phyloP scores from a whole-genome alignment of 2,329 filamentous ascomycete genomes.

The Phialemoniopsis sp. region DNA sequence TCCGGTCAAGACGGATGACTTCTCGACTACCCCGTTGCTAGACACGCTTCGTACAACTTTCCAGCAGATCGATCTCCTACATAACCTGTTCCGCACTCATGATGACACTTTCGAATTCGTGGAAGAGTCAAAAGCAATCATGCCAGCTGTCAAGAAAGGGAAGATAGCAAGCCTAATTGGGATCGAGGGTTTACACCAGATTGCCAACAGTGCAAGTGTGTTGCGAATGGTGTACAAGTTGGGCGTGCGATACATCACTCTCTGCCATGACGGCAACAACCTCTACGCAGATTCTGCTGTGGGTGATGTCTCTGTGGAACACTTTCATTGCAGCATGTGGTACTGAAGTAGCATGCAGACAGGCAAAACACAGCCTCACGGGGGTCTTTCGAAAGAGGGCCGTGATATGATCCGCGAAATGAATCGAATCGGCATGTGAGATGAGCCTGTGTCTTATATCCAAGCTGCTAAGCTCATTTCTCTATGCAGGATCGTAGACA shows the following conservation, averaged over 20 bases:
- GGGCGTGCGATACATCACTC: slow-evolving; percentile 17
- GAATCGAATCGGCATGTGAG: slow-evolving; percentile 63
- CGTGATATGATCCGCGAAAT: slow-evolving; percentile 59
- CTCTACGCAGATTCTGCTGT: slow-evolving; percentile 3
- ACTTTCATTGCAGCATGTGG: no score
- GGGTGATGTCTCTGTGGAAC: not conserved
- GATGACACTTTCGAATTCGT: not conserved
- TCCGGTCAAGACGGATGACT: no score
- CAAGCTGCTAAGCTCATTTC: no score
- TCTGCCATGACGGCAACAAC: slow-evolving; percentile 8
- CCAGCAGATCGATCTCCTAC: slow-evolving; percentile 3
- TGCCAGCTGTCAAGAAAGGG: slow-evolving; percentile 9
- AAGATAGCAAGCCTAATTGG: slow-evolving; percentile 18
- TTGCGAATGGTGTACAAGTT: slow-evolving; percentile 13
- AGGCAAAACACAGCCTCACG: slow-evolving; percentile 21
- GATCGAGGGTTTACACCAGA: slow-evolving; percentile 16
- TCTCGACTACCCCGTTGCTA: no score
- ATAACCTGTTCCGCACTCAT: not conserved
- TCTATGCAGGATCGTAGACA: slow-evolving; percentile 48
- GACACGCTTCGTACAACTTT: slow-evolving; percentile 1
- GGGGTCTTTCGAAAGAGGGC: slow-evolving; percentile 33
- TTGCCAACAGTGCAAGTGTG: slow-evolving; percentile 15
- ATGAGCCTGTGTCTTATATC: no score
- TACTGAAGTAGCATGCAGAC: no score
- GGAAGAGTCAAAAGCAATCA: not conserved